phyloP scores from a whole-genome alignment of 352 stramenopile genomes.

The Phytophthora pinifolia region DNA sequence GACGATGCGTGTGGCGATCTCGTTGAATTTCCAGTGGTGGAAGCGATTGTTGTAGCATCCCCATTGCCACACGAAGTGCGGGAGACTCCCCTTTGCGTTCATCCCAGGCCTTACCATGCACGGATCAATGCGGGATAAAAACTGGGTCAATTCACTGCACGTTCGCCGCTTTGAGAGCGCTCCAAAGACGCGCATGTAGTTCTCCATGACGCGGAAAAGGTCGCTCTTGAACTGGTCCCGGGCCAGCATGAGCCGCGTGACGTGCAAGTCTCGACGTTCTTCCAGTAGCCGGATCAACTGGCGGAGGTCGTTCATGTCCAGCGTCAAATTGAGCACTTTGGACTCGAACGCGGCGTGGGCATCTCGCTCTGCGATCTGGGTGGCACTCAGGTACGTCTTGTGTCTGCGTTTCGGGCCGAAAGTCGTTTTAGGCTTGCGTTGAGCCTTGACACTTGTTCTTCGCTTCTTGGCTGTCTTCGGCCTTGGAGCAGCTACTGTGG shows the following conservation, averaged over 20 bases:
- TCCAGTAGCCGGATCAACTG: conserved; percentile 19
- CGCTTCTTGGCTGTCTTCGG: neutral
- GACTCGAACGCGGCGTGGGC: conserved; percentile 22
- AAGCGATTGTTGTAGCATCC: conserved; percentile 36
- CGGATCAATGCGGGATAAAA: conserved; percentile 13
- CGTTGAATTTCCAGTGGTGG: conserved; percentile 14
- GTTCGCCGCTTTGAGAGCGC: conserved; percentile 5
- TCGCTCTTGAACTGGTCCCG: conserved; percentile 12
- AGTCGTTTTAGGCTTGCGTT: neutral
- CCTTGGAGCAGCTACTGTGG: neutral
- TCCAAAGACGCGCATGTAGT: conserved; percentile 23
- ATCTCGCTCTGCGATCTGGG: conserved; percentile 13
- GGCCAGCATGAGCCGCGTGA: conserved; percentile 8
- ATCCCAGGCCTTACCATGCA: conserved; percentile 15
- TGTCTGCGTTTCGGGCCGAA: conserved; percentile 2
- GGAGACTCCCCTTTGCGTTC: conserved; percentile 11
- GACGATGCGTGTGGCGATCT: conserved; percentile 20
- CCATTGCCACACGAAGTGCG: conserved; percentile 37
- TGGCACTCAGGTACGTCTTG: conserved; percentile 17
- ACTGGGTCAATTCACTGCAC: conserved; percentile 9
- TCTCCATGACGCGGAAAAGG: conserved; percentile 9
- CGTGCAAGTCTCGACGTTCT: conserved; percentile 11
- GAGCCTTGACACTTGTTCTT: neutral
- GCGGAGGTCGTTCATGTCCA: conserved; percentile 31
- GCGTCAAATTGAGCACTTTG: conserved; percentile 24